Conservation (phyloP, 306 rosid species). For the Fragaria nilgerrensis region DNA sequence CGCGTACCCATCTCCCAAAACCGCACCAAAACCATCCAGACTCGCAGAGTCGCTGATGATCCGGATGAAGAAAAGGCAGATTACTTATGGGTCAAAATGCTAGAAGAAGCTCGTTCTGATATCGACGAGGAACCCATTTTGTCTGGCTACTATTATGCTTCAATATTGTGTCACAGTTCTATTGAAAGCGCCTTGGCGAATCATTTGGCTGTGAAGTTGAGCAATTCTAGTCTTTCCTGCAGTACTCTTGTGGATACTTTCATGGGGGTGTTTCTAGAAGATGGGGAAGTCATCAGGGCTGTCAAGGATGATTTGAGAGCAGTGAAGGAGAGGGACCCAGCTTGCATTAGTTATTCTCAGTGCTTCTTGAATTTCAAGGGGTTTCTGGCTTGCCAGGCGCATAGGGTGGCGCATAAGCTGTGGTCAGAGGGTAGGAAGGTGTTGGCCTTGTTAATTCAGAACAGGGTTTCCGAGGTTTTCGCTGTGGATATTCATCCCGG, state of each 20-base stretch:
- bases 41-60: conserved; percentile 27
- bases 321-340: conserved; percentile 80
- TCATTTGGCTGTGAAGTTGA: conserved; percentile 54
- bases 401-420: conserved; percentile 63
- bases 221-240: conserved; percentile 45
- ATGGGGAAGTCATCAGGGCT: conserved; percentile 36
- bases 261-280: conserved; percentile 33
- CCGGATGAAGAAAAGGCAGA: conserved; percentile 26
- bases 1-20: conserved; percentile 33
- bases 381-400: conserved; percentile 72
- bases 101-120: conserved; percentile 60
- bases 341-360: conserved; percentile 70
- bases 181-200: conserved; percentile 57
- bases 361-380: conserved; percentile 84
- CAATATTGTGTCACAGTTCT: conserved; percentile 52
- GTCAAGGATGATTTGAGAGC: conserved; percentile 56
- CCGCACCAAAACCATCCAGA: conserved; percentile 21
- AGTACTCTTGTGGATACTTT: conserved; percentile 52
- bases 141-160: conserved; percentile 43
- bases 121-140: conserved; percentile 61
- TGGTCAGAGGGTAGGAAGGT: conserved; percentile 61
- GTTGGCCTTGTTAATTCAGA: conserved; percentile 68
- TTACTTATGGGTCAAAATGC: conserved; percentile 54
- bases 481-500: conserved; percentile 91
- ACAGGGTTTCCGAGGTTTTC: conserved; percentile 72